phyloP scores from a whole-genome alignment of 441 rosid species.

The Capsella rubella region DNA sequence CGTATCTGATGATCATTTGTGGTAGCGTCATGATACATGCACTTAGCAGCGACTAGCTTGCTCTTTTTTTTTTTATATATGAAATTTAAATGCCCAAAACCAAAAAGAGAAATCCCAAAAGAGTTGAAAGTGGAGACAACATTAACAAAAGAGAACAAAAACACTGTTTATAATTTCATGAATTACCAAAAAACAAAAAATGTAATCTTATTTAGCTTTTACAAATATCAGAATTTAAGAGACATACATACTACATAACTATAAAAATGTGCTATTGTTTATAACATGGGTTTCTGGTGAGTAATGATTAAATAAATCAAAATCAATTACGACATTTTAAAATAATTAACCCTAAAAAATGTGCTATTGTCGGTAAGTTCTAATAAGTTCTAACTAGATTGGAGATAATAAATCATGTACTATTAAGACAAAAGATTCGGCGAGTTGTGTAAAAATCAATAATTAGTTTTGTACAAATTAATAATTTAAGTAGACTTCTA shows the following conservation, averaged over 20 bases:
- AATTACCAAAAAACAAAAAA: too few species aligned
- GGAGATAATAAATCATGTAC: neutral
- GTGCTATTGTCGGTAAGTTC: neutral
- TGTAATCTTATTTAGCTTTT: too few species aligned
- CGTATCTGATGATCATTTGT: conserved; percentile 29
- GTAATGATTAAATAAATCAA: neutral
- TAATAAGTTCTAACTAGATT: neutral
- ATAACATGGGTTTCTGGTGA: neutral
- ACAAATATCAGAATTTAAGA: neutral
- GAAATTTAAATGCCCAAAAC: too few species aligned
- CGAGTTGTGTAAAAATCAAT: conserved; percentile 4
- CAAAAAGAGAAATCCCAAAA: neutral
- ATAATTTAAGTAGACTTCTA: conserved; percentile 20
- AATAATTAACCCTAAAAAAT: neutral
- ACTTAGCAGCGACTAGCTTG: neutral
- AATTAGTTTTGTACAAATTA: conserved; percentile 4
- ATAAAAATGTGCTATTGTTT: neutral
- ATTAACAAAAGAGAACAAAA: too few species aligned
- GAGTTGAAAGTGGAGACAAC: neutral
- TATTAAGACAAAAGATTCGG: conserved; percentile 11
- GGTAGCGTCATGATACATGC: neutral
- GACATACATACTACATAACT: neutral
- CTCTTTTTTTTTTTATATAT: neutral
- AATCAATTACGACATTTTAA: neutral
- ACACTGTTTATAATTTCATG: neutral